Base-by-base conservation (phyloP, 306 rosid species). In the Canavalia ensiformis region DNA sequence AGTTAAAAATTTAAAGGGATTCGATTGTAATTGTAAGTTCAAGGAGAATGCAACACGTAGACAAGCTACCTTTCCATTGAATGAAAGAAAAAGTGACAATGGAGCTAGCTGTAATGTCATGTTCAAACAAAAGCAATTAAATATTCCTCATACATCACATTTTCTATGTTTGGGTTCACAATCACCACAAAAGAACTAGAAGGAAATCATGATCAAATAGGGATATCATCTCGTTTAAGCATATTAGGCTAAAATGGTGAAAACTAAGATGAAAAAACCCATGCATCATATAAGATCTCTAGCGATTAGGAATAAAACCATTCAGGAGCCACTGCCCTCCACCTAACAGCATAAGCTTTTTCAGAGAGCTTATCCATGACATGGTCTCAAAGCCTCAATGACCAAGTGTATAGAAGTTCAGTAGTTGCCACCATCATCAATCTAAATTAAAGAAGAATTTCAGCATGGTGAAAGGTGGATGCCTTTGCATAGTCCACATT, bases 181-280 rank as follows among this genome's bases (percentile, higher is more conserved):
- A 58, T 59, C 30, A 49, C 39, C 29, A 6, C 1, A 28, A 35
- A 50, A 76, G 52, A 76, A 60, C 72, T 9, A 63, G 18, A 63
- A 63, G 74, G 72, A 77, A 18, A 45, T 77, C 64, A 77, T 3
- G 52, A 31, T 50, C 65, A 66, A 52, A 66, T 29, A 29, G 54
- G 52, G 54, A 77, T 13, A 55, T 25, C 49, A 31, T 33, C 34
- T 13, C 68, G 71, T n/a, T 12, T 25, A 60, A 5, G n/a, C 46
- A n/a, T 37, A 4, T 37, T 37, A 37, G 3, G 4, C 3, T 37
- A 60, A 30, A 12, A 31, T 55, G 70, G 45, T 59, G 6, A 77
- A 65, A 35, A 65, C 37, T 65, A 31, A 65, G 68, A 42, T 31
- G 29, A 39, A 13, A 35, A 42, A 42, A 41, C 45, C 42, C 54